A percentile compares a stretch with the other conserved stretches of the same genome.
These are phyloP conservation scores for Dittrichia graveolens DNA, from an alignment of 129 eudicot species.

Conservation along the genomic window DNA sequence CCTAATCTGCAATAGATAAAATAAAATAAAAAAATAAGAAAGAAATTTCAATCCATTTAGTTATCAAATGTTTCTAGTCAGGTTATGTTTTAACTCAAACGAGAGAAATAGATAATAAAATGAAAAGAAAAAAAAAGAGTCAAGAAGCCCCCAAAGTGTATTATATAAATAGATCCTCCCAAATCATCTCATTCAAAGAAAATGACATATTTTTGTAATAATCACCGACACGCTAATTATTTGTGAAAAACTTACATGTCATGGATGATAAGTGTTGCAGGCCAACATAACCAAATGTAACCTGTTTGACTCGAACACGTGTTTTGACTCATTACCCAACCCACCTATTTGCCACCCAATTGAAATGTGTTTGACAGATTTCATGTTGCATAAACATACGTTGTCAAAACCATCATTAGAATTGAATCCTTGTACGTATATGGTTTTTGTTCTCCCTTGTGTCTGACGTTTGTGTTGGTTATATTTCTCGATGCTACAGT, in stretches of 20 bases:
- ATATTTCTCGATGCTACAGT: slow-evolving; percentile 43
- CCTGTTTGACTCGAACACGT: too few relatives aligned
- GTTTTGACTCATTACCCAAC: neutral
- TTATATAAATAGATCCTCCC: neutral
- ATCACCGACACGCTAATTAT: neutral
- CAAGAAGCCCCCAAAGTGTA: neutral
- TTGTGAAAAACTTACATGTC: neutral
- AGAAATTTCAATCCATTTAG: neutral
- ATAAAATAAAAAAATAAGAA: neutral
- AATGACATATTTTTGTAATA: neutral
- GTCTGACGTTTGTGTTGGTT: slow-evolving; percentile 45
- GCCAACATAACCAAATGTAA: neutral
- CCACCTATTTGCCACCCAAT: neutral
- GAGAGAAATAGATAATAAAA: neutral
- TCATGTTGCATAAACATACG: slow-evolving; percentile 39
- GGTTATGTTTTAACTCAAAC: neutral
- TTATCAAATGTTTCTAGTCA: neutral
- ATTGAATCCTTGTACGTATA: slow-evolving; percentile 80
- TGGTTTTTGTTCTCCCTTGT: slow-evolving; percentile 50
- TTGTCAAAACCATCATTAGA: slow-evolving; percentile 46
- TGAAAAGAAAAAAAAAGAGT: neutral
- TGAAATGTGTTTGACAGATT: neutral
- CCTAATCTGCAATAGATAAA: slow-evolving; percentile 50
- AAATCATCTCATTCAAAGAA: neutral
- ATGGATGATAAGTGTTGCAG: neutral